Conservation (phyloP, 2,329 filamentous ascomycete genomes). For the Sphaerulina musiva region DNA sequence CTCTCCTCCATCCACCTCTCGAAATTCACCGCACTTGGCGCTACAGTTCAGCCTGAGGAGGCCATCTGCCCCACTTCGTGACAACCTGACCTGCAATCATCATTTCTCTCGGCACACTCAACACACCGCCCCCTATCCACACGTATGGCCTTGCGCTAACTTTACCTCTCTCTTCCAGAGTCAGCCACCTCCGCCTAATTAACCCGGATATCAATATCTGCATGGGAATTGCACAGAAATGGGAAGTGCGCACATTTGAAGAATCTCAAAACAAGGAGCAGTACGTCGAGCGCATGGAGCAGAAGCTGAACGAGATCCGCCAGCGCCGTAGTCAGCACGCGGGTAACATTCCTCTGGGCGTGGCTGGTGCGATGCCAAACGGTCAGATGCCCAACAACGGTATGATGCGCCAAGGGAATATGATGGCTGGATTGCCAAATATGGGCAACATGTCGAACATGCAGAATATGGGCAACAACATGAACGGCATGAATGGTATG, state of each 20-base stretch:
- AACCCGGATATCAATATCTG: slow-evolving; percentile 22
- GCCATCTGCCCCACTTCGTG: not conserved
- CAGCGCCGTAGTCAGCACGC: slow-evolving; percentile 19
- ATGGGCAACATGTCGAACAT: slow-evolving; percentile 32
- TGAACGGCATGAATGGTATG: slow-evolving; percentile 21
- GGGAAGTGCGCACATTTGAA: slow-evolving; percentile 24
- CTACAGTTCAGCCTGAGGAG: not conserved
- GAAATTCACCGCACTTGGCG: not conserved
- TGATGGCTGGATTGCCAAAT: slow-evolving; percentile 31
- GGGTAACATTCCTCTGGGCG: slow-evolving; percentile 12
- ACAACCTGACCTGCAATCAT: not conserved
- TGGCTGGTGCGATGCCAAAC: slow-evolving; percentile 11
- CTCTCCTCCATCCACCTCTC: not conserved
- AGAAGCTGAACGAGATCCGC: slow-evolving; percentile 27
- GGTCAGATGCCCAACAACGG: slow-evolving; percentile 14
- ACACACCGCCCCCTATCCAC: not conserved
- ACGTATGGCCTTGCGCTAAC: not conserved
- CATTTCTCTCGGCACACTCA: not conserved
- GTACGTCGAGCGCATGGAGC: slow-evolving; percentile 24
- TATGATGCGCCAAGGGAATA: slow-evolving; percentile 15
- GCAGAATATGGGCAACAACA: slow-evolving; percentile 22
- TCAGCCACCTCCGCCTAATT: slow-evolving; percentile 22
- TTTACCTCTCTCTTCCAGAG: slow-evolving; percentile 12
- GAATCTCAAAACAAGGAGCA: slow-evolving; percentile 24
- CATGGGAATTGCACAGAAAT: slow-evolving; percentile 24